Percentiles rank a stretch among this genome's conserved stretches.
Conservation (phyloP, 192 early-diverging fungal genomes). For the Backusella australiensis region DNA sequence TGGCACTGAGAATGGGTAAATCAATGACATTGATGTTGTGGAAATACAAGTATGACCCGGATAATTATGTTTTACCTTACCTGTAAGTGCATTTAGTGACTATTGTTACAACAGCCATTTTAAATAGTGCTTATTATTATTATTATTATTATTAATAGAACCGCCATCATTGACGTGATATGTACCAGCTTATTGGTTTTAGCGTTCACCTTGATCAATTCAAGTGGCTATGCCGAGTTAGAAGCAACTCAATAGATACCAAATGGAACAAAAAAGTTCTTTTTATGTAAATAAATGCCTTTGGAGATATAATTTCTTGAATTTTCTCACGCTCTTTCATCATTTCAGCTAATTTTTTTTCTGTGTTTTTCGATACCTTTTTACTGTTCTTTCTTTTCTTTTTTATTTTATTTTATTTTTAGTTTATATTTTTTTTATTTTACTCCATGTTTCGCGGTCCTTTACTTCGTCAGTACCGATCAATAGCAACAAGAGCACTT, state of each 20-base stretch:
- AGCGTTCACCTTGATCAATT: slow-evolving; percentile 37
- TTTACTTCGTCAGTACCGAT: neutral
- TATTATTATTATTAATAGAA: slow-evolving; percentile 45
- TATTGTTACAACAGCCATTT: neutral
- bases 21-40: slow-evolving; percentile 58
- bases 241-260: slow-evolving; percentile 7
- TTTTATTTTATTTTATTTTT: neutral
- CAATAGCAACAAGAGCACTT: slow-evolving; percentile 11
- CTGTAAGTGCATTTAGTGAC: slow-evolving; percentile 43
- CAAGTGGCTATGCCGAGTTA: slow-evolving; percentile 12
- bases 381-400: neutral
- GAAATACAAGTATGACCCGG: slow-evolving; percentile 69
- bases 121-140: slow-evolving; percentile 5
- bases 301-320: neutral
- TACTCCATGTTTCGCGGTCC: neutral
- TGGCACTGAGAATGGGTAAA: slow-evolving; percentile 56
- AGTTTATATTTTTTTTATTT: neutral
- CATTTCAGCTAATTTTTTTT: neutral
- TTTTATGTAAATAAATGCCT: slow-evolving; percentile 8
- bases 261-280: neutral
- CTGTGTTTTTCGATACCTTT: neutral
- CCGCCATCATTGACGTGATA: slow-evolving; percentile 68
- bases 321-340: slow-evolving; percentile 9
- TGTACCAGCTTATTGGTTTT: slow-evolving; percentile 60
- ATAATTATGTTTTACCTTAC: slow-evolving; percentile 67